Base-by-base conservation (phyloP, 331 rosid species). In the Telfairia occidentalis region DNA sequence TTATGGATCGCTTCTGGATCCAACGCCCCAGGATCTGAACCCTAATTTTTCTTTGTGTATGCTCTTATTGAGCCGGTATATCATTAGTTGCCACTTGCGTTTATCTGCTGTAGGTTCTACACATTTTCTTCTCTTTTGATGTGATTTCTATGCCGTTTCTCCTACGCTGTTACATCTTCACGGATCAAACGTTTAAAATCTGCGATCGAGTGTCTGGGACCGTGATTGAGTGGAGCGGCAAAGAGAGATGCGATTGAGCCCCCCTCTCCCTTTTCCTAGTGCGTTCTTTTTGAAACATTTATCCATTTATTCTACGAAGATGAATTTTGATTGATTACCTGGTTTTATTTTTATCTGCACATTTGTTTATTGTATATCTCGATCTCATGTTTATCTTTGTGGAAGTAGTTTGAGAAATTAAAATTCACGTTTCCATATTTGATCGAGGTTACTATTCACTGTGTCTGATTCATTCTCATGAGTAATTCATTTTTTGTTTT, bases 251-350 rank as follows among this genome's bases (percentile, higher is more conserved):
- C 29, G 53, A 66, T 42, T 16, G 8, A 26, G 26, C 75, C 74
- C 38, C 40, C 40, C 26, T 12, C 48, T 42, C 11, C 16, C 18
- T 71, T 43, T 43, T 70, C 15, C 11, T 48, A 46, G 26, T 48
- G 60, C 4, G 29, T 30, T 48, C 1, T 12, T 43, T 45, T 70
- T 28, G 26, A 70, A 70, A 26, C 7, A 16, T 26, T 2, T 70
- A 16, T 45, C 3, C 3, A 32, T 26, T 70, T 48, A 9, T 18
- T 71, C 24, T 60, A 9, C 18, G 43, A 24, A 29, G 18, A 38
- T 37, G 72, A 65, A 65, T 65, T 65, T 30, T 60, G 38, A 71
- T 71, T 29, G 60, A 30, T 71, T 46, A 18, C 19, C 30, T 71
- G 10, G 46, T 24, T 46, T 29, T n/a, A 8, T 3, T 28, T 70